Percentiles rank a stretch among this genome's conserved stretches.
Conservation (phyloP, 768 basidiomycete species). For the Mycena venus region DNA sequence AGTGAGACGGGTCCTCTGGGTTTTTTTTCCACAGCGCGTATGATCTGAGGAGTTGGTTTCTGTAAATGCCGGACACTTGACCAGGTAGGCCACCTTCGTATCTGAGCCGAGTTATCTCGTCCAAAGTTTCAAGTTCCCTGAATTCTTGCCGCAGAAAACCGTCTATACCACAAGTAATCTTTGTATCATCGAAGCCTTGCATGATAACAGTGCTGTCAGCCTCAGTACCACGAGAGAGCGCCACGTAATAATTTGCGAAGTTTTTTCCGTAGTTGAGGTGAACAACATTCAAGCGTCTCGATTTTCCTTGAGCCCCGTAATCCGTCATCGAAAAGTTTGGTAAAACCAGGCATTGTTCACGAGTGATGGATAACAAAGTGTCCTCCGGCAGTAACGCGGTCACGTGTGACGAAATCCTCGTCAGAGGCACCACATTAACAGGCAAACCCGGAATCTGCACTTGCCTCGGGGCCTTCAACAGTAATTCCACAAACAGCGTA, state of each 20-base stretch:
- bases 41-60: neutral
- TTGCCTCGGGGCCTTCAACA: constrained; percentile 36
- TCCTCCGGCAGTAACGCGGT: neutral
- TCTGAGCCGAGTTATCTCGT: constrained; percentile 46
- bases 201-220: constrained; percentile 40
- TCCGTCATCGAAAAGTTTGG: too few species aligned
- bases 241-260: constrained; percentile 44
- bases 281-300: too few species aligned
- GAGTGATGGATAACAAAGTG: neutral
- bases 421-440: constrained; percentile 45
- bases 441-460: constrained; percentile 42
- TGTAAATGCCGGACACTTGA: neutral
- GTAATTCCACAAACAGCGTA: constrained; percentile 46
- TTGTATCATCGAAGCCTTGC: constrained; percentile 39
- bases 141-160: constrained; percentile 50
- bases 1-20: neutral
- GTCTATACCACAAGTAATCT: constrained; percentile 42
- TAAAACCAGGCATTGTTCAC: too few species aligned
- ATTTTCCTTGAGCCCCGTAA: too few species aligned
- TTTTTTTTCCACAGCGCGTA: neutral
- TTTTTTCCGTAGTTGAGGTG: too few species aligned
- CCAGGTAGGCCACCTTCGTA: constrained; percentile 35
- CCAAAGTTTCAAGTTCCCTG: constrained; percentile 48
- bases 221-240: constrained; percentile 42
- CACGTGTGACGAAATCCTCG: neutral